These are phyloP conservation scores for Sporothrix inflata DNA, from an alignment of 2,329 filamentous ascomycete genomes.

Conservation along the genomic window DNA sequence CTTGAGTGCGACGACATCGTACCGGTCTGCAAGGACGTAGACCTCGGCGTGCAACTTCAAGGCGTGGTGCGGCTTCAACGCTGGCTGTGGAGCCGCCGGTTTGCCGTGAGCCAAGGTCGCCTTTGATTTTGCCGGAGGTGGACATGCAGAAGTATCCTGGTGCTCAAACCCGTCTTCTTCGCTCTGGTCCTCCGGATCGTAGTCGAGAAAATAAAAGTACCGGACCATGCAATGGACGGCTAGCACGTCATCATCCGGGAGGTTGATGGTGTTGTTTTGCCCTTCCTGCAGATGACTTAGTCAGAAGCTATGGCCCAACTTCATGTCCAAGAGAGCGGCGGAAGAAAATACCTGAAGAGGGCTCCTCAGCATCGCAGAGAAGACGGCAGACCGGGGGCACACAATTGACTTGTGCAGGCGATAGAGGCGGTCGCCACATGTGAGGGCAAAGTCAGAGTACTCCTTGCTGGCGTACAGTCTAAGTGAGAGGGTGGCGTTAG, in stretches of 20 bases:
- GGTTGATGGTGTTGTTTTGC: neutral
- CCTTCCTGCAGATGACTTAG: neutral
- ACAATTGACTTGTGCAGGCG: neutral
- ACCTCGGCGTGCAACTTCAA: neutral
- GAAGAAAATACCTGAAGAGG: neutral
- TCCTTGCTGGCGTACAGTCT: neutral
- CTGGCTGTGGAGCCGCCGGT: neutral
- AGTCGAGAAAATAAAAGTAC: neutral
- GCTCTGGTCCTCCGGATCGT: neutral
- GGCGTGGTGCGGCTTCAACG: neutral
- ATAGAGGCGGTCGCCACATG: neutral
- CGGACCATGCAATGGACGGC: neutral
- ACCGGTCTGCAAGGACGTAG: neutral
- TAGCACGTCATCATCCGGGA: neutral
- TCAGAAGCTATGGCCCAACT: neutral
- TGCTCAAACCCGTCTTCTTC: neutral
- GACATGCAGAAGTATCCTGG: neutral
- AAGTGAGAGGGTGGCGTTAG: no score
- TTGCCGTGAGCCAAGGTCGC: neutral
- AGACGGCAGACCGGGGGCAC: neutral
- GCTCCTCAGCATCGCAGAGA: constrained; percentile 7
- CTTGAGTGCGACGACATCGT: neutral
- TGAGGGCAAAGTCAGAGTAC: constrained; percentile 8
- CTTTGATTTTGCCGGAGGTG: neutral
- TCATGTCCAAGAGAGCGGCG: neutral